phyloP scores from a whole-genome alignment of 768 basidiomycete genomes.

The Kondoa malvinella region DNA sequence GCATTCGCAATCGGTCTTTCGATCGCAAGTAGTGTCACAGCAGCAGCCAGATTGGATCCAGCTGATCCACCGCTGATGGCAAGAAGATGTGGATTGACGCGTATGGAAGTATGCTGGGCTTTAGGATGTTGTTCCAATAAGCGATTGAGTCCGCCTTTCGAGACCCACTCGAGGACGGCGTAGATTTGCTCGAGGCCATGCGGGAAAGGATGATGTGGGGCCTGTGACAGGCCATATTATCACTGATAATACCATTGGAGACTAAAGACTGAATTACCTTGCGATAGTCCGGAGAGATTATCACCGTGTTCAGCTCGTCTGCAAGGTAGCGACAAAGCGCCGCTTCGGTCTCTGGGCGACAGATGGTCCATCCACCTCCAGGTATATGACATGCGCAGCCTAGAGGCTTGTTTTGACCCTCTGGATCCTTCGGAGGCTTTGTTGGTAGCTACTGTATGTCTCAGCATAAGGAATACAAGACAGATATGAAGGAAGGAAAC shows the following conservation, averaged over 20 bases:
- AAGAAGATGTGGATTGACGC: slow-evolving; percentile 7
- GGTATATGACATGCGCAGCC: slow-evolving; percentile 7
- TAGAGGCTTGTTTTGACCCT: neutral
- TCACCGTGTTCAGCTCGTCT: slow-evolving; percentile 11
- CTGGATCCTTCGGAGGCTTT: too few relatives aligned
- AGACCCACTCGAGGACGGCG: neutral
- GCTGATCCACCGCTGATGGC: slow-evolving; percentile 20
- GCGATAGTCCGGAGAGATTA: slow-evolving; percentile 21
- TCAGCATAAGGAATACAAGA: too few relatives aligned
- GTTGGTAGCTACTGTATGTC: too few relatives aligned
- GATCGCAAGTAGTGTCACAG: slow-evolving; percentile 15
- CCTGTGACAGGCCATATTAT: neutral
- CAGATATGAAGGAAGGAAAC: too few relatives aligned
- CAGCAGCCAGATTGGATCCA: slow-evolving; percentile 21
- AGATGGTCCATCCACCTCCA: slow-evolving; percentile 23
- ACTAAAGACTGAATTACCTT: slow-evolving; percentile 14
- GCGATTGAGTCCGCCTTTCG: neutral
- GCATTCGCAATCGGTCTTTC: slow-evolving; percentile 16
- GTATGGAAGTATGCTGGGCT: slow-evolving; percentile 1
- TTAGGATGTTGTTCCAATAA: neutral
- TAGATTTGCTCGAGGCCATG: neutral
- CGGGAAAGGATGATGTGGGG: neutral
- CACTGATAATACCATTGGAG: neutral
- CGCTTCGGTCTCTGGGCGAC: slow-evolving; percentile 20
- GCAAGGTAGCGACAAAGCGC: slow-evolving; percentile 17